Evolutionary conservation across 225 moss, liverwort and hornwort genomes (phyloP), one percentile per base, ranked within the genome.

Genomic region (Sphagnum contortum): DNA sequence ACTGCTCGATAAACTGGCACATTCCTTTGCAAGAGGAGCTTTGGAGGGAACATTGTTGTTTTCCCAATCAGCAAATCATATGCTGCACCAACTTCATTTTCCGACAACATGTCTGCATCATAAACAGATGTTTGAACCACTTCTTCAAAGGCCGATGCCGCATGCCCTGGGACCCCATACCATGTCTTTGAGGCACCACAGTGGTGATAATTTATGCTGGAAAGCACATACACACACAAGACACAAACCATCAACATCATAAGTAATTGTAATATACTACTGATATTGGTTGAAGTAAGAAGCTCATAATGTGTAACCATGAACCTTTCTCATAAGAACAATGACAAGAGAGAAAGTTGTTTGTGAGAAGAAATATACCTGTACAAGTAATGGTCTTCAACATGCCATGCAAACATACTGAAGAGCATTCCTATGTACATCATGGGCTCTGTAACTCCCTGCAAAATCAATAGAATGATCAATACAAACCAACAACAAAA

Each of bases 341-440:
- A 29, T 29, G 29, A 29, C 29, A 29, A 29, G 29, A 29, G 29
- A 29, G 29, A 29, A 29, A 29, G 29, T 29, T 29, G 29, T 29
- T 29, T 29, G 29, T 29, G 29, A 29, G 29, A 29, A 29, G 29
- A 29, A 29, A 29, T 29, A 29, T 29, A 68, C 68, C 68, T 68
- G 68, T 68, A 80, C 9, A 80, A 58, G n/a, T 76, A 76, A 51
- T 80, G 80, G 50, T 80, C 80, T 70, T 80, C 80, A 52, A 80
- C 76, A 57, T 80, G 80, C 80, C 80, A 80, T 11, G 76, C 76
- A 73, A 80, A 80, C 76, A 76, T 80, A 64, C 76, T 73, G 60
- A 80, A 80, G 8, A 72, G 70, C 80, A 80, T 80, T 29, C 80
- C 80, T 51, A 80, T 80, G 45, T 80, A 80, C 59, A 80, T 60